A percentile compares a stretch with the other conserved stretches of the same genome.
Evolutionary conservation across 345 rosid genomes (phyloP).

Genomic region (Tarenaya hassleriana): DNA sequence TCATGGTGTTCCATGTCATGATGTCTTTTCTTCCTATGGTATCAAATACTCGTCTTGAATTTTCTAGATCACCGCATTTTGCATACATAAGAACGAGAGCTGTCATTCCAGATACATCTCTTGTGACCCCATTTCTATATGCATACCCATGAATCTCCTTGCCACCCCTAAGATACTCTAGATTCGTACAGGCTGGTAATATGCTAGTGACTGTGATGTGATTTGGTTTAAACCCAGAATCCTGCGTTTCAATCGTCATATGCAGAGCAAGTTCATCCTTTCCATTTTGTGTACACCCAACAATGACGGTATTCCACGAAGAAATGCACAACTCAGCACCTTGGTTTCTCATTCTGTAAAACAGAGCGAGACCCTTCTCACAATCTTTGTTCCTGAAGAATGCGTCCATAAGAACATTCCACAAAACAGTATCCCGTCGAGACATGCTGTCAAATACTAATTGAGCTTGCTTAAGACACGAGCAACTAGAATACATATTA

Average conservation of each 20-base stretch:
- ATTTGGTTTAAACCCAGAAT: conserved; percentile 26
- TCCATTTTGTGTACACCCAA: conserved; percentile 27
- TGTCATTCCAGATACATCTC: conserved; percentile 5
- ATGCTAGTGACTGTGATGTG: conserved; percentile 21
- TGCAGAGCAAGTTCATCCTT: conserved; percentile 18
- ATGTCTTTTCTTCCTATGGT: conserved; percentile 18
- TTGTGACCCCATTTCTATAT: conserved; percentile 18
- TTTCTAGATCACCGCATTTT: conserved; percentile 26
- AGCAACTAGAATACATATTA: conserved; percentile 31
- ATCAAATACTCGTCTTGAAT: conserved; percentile 16
- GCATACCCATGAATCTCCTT: conserved; percentile 30
- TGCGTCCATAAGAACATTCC: conserved; percentile 29
- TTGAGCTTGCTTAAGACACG: conserved; percentile 16
- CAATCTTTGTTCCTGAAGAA: conserved; percentile 23
- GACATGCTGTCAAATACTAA: conserved; percentile 21
- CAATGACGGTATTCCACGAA: conserved; percentile 29
- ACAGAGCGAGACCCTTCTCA: conserved; percentile 26
- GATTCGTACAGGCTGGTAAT: conserved; percentile 29
- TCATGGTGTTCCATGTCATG: conserved; percentile 29
- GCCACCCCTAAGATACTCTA: conserved; percentile 28
- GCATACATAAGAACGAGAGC: conserved; percentile 30
- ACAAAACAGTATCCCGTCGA: conserved; percentile 21
- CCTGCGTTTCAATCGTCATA: conserved; percentile 19
- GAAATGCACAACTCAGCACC: conserved; percentile 12
- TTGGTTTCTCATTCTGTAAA: conserved; percentile 23